phyloP scores from a whole-genome alignment of 2,329 filamentous ascomycete genomes.

The Colletotrichum australisinense region DNA sequence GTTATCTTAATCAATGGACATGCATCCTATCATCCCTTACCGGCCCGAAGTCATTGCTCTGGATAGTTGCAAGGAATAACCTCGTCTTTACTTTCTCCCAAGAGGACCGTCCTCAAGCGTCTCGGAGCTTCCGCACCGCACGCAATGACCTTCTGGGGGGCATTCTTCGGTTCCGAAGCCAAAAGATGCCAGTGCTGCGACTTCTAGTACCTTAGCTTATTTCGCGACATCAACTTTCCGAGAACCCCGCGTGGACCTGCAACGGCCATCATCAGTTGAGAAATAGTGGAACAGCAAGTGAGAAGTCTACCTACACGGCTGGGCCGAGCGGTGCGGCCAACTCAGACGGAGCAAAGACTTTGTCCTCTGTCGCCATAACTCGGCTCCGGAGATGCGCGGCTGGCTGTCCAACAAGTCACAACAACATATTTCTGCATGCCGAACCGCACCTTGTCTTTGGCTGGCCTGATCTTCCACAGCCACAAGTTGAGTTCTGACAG shows the following conservation, averaged over 20 bases:
- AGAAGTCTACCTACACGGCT: constrained; percentile 10
- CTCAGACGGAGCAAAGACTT: not conserved
- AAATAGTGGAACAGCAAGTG: not conserved
- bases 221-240: constrained; percentile 9
- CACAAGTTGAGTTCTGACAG: constrained; percentile 27
- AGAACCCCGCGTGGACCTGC: constrained; percentile 1
- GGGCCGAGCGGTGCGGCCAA: constrained; percentile 28
- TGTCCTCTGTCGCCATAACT: not conserved
- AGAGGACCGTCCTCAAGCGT: not conserved
- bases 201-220: not conserved
- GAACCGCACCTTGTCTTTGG: constrained; percentile 5
- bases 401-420: not conserved
- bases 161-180: not conserved
- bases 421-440: not conserved
- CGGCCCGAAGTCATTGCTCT: constrained; percentile 19
- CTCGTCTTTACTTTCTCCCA: constrained; percentile 2
- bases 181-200: constrained; percentile 1
- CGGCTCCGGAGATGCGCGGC: constrained; percentile 17
- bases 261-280: not conserved
- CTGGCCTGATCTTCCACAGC: constrained; percentile 20
- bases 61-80: constrained; percentile 1
- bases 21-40: constrained; percentile 16
- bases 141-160: not conserved
- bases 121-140: constrained; percentile 20
- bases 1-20: constrained; percentile 8